These are phyloP conservation scores for Quercus lobata DNA, from an alignment of 331 rosid genomes.

Conservation along the genomic window DNA sequence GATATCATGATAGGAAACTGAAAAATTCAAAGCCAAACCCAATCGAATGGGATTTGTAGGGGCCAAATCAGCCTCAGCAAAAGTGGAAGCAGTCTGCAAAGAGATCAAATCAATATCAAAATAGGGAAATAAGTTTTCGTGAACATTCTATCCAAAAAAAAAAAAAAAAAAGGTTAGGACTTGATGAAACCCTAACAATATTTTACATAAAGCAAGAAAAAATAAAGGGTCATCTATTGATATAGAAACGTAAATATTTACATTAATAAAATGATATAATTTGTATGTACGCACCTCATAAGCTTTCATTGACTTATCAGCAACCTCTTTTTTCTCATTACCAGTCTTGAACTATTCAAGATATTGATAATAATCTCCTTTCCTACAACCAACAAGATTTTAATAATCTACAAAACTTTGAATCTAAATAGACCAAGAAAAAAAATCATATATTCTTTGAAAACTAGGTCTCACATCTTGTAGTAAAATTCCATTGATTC, in stretches of 20 bases:
- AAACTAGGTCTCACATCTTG: constrained; percentile 52
- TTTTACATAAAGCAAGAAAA: neutral
- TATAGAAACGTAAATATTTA: neutral
- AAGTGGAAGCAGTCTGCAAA: constrained; percentile 61
- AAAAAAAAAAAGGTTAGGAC: neutral
- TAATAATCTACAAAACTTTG: neutral
- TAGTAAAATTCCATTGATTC: constrained; percentile 79
- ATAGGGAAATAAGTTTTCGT: neutral
- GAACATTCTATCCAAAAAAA: neutral
- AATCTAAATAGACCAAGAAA: neutral
- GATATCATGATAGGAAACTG: constrained; percentile 81
- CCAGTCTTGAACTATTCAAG: constrained; percentile 68
- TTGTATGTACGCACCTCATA: constrained; percentile 48
- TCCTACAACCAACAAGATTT: constrained; percentile 48
- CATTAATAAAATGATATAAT: neutral
- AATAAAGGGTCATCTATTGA: neutral
- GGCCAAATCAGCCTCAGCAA: constrained; percentile 74
- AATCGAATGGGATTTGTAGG: constrained; percentile 74
- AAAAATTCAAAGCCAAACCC: constrained; percentile 80
- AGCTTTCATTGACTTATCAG: constrained; percentile 75
- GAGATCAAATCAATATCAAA: constrained; percentile 4
- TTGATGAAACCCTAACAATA: neutral
- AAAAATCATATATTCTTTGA: neutral
- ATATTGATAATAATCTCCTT: constrained; percentile 78
- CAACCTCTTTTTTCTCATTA: constrained; percentile 65